Percentiles rank a stretch among this genome's conserved stretches.
These are phyloP conservation scores for Plasmodium relictum DNA, from an alignment of 169 alveolate species.

Conservation along the genomic window DNA sequence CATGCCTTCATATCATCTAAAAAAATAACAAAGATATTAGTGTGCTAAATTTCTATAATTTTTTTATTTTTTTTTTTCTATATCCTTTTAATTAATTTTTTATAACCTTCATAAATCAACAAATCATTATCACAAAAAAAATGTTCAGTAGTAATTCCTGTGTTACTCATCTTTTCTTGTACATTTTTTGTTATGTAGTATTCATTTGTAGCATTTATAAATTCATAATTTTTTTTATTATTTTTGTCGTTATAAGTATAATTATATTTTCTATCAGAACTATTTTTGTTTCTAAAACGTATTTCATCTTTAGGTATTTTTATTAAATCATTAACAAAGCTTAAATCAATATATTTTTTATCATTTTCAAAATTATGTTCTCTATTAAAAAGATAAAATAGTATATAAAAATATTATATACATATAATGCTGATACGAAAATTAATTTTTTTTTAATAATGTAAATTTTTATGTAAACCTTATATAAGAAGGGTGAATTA, in stretches of 20 bases:
- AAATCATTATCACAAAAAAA: constrained; percentile 28
- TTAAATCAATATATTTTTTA: constrained; percentile 30
- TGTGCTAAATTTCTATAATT: background rate
- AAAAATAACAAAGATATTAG: background rate
- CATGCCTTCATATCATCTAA: constrained; percentile 56
- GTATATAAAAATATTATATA: background rate
- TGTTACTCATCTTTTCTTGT: constrained; percentile 58
- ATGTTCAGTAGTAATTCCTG: constrained; percentile 49
- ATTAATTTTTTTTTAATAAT: background rate
- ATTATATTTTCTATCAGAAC: constrained; percentile 21
- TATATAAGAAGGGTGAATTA: constrained; percentile 47
- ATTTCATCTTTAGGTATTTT: constrained; percentile 44
- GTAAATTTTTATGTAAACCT: constrained; percentile 22
- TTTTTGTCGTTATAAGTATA: constrained; percentile 19
- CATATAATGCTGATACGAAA: background rate
- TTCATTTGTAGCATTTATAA: constrained; percentile 60
- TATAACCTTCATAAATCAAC: constrained; percentile 51
- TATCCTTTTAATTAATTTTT: background rate
- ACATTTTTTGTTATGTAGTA: constrained; percentile 54
- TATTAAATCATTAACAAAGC: constrained; percentile 46
- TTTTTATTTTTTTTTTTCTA: background rate
- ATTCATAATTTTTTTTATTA: constrained; percentile 27
- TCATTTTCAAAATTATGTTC: constrained; percentile 25
- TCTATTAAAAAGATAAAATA: constrained; percentile 14
- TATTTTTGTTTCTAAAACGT: constrained; percentile 13